Evolutionary conservation across 2,329 filamentous ascomycete species (phyloP).

Genomic region (Tolypocladium ovalisporum): DNA sequence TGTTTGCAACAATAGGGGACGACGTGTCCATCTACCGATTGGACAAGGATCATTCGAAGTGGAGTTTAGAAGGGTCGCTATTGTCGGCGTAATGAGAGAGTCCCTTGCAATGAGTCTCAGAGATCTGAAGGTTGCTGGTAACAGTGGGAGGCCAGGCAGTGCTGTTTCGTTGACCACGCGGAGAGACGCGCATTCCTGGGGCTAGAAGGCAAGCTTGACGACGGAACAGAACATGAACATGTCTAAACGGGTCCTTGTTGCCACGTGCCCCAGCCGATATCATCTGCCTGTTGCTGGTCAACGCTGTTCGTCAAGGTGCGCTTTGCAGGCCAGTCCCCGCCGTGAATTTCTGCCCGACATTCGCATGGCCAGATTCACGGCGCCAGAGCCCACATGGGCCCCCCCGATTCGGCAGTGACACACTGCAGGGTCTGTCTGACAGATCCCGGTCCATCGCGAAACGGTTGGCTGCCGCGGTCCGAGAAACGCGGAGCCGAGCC

Average conservation of each 20-base stretch:
- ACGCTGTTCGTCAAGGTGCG: neutral
- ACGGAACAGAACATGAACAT: neutral
- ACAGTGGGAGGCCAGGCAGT: neutral
- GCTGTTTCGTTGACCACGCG: neutral
- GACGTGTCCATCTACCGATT: slow-evolving; percentile 8
- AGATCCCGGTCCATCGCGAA: slow-evolving; percentile 2
- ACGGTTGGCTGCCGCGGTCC: slow-evolving; percentile 16
- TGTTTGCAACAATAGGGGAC: slow-evolving; percentile 9
- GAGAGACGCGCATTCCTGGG: neutral
- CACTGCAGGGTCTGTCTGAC: neutral
- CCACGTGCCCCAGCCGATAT: neutral
- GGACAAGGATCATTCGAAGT: slow-evolving; percentile 3
- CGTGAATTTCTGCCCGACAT: neutral
- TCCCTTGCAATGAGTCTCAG: neutral
- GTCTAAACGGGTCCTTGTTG: neutral
- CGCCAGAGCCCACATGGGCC: neutral
- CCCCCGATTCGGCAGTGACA: neutral
- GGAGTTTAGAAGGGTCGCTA: slow-evolving; percentile 3
- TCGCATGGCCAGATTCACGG: slow-evolving; percentile 9
- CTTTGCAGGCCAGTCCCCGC: neutral
- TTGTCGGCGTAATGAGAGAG: neutral
- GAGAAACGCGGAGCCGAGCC: slow-evolving; percentile 12
- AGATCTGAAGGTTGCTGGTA: neutral
- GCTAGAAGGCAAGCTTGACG: neutral
- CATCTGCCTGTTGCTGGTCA: neutral